Percentiles rank a stretch among this genome's conserved stretches.
phyloP scores from a whole-genome alignment of 306 rosid species.

The Inga oerstediana region DNA sequence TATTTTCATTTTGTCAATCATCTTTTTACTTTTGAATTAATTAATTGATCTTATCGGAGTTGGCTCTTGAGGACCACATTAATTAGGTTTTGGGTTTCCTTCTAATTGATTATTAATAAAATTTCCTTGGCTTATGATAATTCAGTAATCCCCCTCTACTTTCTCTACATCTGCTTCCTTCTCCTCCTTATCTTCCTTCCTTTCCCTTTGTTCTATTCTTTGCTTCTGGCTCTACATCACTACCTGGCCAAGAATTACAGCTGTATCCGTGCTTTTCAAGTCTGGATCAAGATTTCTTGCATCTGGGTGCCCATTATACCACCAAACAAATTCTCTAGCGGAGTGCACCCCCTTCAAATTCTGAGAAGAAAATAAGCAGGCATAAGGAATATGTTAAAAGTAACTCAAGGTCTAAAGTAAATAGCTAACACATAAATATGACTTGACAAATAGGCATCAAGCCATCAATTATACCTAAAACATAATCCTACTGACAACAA shows the following conservation, averaged over 20 bases:
- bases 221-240: neutral
- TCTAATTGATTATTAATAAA: neutral
- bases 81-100: neutral
- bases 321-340: constrained; percentile 98
- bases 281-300: constrained; percentile 70
- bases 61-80: neutral
- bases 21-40: neutral
- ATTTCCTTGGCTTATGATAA: neutral
- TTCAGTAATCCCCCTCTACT: neutral
- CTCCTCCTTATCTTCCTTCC: neutral
- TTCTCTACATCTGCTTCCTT: neutral
- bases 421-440: neutral
- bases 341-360: constrained; percentile 71
- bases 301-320: constrained; percentile 99
- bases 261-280: constrained; percentile 75
- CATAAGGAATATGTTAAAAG: constrained; percentile 6
- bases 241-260: constrained; percentile 94
- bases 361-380: constrained; percentile 43
- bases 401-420: constrained; percentile 13
- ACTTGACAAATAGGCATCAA: constrained; percentile 18
- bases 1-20: neutral
- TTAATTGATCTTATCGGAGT: neutral
- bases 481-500: constrained; percentile 18
- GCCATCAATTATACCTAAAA: constrained; percentile 16
- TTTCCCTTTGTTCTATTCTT: neutral